Conservation (phyloP, 2,329 filamentous ascomycete species). For the Arthrocladium fulminans region DNA sequence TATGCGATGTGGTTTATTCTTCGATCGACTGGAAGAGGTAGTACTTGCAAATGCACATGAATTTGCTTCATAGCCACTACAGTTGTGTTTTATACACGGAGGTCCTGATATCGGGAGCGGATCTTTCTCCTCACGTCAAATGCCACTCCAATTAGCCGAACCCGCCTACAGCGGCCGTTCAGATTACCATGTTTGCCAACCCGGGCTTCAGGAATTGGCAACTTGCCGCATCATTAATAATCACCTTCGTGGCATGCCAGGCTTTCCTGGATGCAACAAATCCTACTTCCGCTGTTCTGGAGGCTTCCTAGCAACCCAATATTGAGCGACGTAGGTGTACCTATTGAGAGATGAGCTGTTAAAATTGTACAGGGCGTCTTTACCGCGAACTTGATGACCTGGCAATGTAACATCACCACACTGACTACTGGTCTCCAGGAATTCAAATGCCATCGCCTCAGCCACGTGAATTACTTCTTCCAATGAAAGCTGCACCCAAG, state of each 20-base stretch:
- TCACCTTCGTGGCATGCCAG: no score
- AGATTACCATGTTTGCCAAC: neutral
- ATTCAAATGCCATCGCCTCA: constrained; percentile 45
- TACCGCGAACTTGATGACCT: constrained; percentile 31
- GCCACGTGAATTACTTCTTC: constrained; percentile 45
- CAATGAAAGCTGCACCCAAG: constrained; percentile 48
- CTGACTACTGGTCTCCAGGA: constrained; percentile 34
- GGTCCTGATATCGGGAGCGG: neutral
- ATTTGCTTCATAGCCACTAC: neutral
- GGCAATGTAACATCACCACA: constrained; percentile 26
- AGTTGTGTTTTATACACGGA: neutral
- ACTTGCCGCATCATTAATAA: no score
- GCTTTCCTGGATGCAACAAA: no score
- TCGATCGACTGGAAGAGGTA: neutral
- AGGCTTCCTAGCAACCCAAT: constrained; percentile 42
- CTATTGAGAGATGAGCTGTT: constrained; percentile 43
- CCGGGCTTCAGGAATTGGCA: no score
- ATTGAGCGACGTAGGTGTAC: constrained; percentile 48
- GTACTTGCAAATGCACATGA: neutral
- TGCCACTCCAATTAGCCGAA: neutral
- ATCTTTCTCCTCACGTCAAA: neutral
- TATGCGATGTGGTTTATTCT: neutral
- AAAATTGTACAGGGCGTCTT: constrained; percentile 46
- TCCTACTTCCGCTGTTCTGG: neutral
- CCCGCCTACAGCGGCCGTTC: neutral